Conservation (phyloP, 83 land plant species). For the Thuja plicata region DNA sequence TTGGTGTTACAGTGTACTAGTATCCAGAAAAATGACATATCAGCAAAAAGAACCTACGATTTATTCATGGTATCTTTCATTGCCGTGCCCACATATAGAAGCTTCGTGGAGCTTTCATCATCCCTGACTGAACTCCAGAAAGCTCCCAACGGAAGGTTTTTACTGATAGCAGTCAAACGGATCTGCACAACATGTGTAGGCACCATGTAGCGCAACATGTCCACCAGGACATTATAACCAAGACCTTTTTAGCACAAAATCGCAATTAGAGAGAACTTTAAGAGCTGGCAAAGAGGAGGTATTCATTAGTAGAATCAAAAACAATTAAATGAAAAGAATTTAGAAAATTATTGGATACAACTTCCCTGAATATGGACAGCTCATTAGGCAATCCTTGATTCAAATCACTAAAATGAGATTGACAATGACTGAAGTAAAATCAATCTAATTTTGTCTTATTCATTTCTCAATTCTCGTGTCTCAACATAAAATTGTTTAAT, state of each 20-base stretch:
- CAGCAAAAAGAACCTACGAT: constrained; percentile 37
- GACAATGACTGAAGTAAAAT: constrained; percentile 1
- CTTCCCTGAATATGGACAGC: neutral
- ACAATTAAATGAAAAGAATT: neutral
- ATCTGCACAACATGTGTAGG: constrained; percentile 87
- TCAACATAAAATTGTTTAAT: neutral
- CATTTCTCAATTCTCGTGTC: neutral
- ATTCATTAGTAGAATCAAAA: neutral
- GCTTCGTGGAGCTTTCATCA: constrained; percentile 7
- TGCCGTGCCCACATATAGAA: constrained; percentile 47
- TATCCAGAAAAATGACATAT: constrained; percentile 1
- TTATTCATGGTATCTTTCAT: constrained; percentile 31
- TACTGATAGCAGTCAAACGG: constrained; percentile 42
- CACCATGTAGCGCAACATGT: constrained; percentile 51
- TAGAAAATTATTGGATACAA: constrained; percentile 12
- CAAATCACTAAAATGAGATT: neutral
- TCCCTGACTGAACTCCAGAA: constrained; percentile 56
- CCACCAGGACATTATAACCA: constrained; percentile 83
- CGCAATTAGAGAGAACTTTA: neutral
- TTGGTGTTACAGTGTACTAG: neutral
- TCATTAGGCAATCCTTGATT: neutral
- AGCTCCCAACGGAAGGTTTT: constrained; percentile 67
- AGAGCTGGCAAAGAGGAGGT: neutral
- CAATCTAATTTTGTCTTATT: neutral
- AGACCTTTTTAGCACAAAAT: constrained; percentile 42